phyloP scores from a whole-genome alignment of 805 yeast species.

The Teunomyces pallodes region DNA sequence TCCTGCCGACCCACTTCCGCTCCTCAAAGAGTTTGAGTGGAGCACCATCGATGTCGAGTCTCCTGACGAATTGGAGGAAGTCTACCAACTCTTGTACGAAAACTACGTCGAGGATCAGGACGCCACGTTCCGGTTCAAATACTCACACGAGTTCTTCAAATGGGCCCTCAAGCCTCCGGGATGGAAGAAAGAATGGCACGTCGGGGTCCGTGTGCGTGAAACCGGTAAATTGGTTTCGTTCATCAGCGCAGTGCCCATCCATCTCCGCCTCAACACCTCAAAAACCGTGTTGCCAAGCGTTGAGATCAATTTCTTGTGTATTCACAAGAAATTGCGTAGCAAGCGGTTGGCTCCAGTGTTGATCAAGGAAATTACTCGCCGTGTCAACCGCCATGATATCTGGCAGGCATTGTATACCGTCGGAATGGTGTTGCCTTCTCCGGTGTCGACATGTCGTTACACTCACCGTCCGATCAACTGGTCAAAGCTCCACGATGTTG shows the following conservation, averaged over 20 bases:
- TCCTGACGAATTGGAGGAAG: conserved; percentile 63
- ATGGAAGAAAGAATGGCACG: conserved; percentile 83
- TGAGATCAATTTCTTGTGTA: conserved; percentile 91
- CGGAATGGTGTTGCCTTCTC: conserved; percentile 89
- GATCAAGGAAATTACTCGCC: conserved; percentile 89
- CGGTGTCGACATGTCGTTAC: conserved; percentile 83
- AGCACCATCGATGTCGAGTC: conserved; percentile 62
- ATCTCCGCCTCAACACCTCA: conserved; percentile 55
- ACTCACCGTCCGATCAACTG: conserved; percentile 93
- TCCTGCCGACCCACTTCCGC: conserved; percentile 64
- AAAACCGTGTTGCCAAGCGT: conserved; percentile 55
- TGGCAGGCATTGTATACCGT: conserved; percentile 98
- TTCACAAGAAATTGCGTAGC: conserved; percentile 90
- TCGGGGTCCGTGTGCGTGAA: conserved; percentile 83
- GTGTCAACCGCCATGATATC: conserved; percentile 78
- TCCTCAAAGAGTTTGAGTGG: conserved; percentile 88
- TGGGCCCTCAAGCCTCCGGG: conserved; percentile 98
- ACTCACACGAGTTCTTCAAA: conserved; percentile 73
- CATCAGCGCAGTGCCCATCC: conserved; percentile 85
- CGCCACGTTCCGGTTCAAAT: conserved; percentile 87
- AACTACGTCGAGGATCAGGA: conserved; percentile 95
- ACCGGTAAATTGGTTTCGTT: conserved; percentile 84
- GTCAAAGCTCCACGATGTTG: conserved; percentile 85
- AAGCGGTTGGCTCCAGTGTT: conserved; percentile 92
- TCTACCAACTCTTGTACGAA: conserved; percentile 75